Conservation (phyloP, 1,139 yeast genomes). For the Blastobotrys capitulatus region DNA sequence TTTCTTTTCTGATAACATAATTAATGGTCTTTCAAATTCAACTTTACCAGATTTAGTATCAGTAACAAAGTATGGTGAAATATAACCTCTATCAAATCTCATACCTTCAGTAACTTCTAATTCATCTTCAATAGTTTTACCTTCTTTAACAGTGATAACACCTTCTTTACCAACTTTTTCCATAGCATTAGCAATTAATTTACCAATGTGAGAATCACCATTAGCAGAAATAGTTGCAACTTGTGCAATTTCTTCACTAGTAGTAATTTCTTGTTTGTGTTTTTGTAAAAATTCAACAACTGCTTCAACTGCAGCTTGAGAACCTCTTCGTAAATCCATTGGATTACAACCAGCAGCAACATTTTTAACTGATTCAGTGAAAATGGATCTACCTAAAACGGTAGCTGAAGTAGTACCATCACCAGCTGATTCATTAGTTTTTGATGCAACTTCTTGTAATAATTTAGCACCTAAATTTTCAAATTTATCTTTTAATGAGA, state of each 20-base stretch:
- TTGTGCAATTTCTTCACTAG: slow-evolving; percentile 96
- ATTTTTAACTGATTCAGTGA: slow-evolving; percentile 95
- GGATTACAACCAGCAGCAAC: slow-evolving; percentile 99
- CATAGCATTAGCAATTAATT: slow-evolving; percentile 93
- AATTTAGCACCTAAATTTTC: slow-evolving; percentile 97
- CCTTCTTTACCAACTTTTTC: slow-evolving; percentile 99
- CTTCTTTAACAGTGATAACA: slow-evolving; percentile 97
- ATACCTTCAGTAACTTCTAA: slow-evolving; percentile 98
- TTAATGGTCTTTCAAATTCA: slow-evolving; percentile 92
- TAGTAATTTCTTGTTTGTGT: slow-evolving; percentile 95
- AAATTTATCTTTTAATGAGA: slow-evolving; percentile 83
- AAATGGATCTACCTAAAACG: slow-evolving; percentile 92
- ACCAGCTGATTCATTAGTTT: slow-evolving; percentile 98
- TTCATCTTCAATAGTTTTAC: slow-evolving; percentile 95
- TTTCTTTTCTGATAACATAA: slow-evolving; percentile 91
- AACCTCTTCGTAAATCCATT: slow-evolving; percentile 98
- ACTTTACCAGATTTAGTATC: slow-evolving; percentile 95
- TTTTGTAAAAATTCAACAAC: slow-evolving; percentile 83
- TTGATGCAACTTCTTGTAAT: slow-evolving; percentile 95
- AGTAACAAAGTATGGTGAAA: slow-evolving; percentile 96
- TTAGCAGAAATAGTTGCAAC: slow-evolving; percentile 98
- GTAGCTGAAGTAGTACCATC: slow-evolving; percentile 99
- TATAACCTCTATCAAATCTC: slow-evolving; percentile 98
- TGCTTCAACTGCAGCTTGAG: slow-evolving; percentile 97
- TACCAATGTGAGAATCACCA: slow-evolving; percentile 94